Evolutionary conservation across 306 rosid genomes (phyloP).

Genomic region (Vigna reflexopilosa): DNA sequence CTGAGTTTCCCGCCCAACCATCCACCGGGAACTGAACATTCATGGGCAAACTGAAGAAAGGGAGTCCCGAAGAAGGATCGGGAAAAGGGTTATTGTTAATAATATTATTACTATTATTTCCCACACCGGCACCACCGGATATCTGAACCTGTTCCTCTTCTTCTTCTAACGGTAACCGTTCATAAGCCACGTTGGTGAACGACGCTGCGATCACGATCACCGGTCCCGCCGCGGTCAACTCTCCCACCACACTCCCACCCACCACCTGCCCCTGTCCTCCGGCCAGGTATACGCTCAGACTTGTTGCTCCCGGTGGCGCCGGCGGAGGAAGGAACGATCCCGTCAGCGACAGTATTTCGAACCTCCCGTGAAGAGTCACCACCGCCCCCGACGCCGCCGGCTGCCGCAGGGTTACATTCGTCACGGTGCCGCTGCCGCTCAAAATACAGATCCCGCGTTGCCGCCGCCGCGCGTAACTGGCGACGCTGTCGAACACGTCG

Average conservation of each 20-base stretch:
- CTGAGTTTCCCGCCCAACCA: constrained; percentile 60
- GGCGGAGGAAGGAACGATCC: constrained; percentile 94
- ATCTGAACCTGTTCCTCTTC: constrained; percentile 68
- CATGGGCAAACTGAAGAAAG: constrained; percentile 80
- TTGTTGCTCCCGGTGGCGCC: constrained; percentile 91
- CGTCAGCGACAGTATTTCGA: constrained; percentile 81
- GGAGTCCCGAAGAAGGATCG: constrained; percentile 77
- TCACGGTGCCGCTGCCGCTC: constrained; percentile 84
- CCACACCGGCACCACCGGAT: constrained; percentile 38
- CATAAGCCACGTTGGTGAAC: constrained; percentile 89
- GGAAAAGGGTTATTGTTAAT: constrained; percentile 49
- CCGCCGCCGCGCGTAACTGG: constrained; percentile 80
- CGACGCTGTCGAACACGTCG: constrained; percentile 81
- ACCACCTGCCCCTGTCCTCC: constrained; percentile 94
- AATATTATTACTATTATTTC: constrained; percentile 1
- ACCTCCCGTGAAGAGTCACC: constrained; percentile 81
- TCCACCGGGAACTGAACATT: constrained; percentile 76
- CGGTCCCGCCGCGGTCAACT: constrained; percentile 81
- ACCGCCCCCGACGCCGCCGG: constrained; percentile 72
- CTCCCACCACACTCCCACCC: constrained; percentile 91
- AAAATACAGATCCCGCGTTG: constrained; percentile 95
- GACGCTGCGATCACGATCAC: constrained; percentile 86
- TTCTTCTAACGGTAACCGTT: constrained; percentile 79
- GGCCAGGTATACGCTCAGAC: constrained; percentile 69
- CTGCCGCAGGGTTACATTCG: constrained; percentile 78